Percentiles rank a stretch among this genome's conserved stretches.
phyloP scores from a whole-genome alignment of 2,329 filamentous ascomycete genomes.

The Falciphora oryzae region DNA sequence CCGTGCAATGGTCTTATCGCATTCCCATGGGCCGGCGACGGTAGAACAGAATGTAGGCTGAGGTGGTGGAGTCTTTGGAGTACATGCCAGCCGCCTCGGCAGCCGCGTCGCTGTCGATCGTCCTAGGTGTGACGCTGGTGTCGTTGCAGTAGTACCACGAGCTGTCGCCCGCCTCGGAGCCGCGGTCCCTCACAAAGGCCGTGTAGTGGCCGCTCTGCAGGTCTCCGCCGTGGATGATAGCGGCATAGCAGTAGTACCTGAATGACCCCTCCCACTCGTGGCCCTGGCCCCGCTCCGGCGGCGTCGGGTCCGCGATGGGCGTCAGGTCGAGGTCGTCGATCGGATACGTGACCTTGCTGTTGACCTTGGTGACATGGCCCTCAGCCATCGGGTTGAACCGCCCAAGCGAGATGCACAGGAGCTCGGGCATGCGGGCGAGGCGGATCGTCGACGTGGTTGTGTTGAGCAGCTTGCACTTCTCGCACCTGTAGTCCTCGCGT shows the following conservation, averaged over 20 bases:
- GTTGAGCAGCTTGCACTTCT: constrained; percentile 63
- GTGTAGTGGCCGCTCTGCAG: constrained; percentile 76
- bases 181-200: constrained; percentile 58
- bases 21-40: not conserved
- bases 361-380: constrained; percentile 53
- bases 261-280: constrained; percentile 42
- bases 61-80: constrained; percentile 15
- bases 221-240: constrained; percentile 70
- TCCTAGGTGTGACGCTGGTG: constrained; percentile 16
- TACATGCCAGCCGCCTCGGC: constrained; percentile 18
- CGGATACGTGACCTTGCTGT: constrained; percentile 69
- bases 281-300: constrained; percentile 12
- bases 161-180: constrained; percentile 29
- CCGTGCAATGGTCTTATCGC: not conserved
- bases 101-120: constrained; percentile 17
- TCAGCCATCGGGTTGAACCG: constrained; percentile 35
- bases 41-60: constrained; percentile 20
- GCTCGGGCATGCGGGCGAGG: constrained; percentile 71
- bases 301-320: constrained; percentile 28
- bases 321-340: constrained; percentile 59
- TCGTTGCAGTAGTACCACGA: constrained; percentile 49
- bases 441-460: constrained; percentile 66
- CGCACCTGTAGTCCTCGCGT: constrained; percentile 66
- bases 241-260: constrained; percentile 79
- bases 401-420: constrained; percentile 73